Conservation (phyloP, 2,329 filamentous ascomycete genomes). For the Fusarium praegraminearum region DNA sequence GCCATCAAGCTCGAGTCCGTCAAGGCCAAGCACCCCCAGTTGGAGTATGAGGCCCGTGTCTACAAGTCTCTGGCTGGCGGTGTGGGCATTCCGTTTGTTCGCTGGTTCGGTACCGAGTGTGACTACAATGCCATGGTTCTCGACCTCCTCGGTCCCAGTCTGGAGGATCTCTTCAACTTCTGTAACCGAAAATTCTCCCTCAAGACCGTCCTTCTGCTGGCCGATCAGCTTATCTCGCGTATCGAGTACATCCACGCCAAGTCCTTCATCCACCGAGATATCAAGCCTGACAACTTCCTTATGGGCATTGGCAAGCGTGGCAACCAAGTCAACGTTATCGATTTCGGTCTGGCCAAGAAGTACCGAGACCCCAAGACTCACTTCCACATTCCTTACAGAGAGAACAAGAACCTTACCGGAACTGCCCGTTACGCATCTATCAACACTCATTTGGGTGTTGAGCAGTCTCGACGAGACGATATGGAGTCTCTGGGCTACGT, state of each 20-base stretch:
- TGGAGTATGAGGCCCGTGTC: constrained; percentile 98
- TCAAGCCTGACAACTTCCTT: constrained; percentile 99
- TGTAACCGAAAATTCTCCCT: constrained; percentile 99
- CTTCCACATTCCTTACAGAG: constrained; percentile 99
- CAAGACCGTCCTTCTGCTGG: constrained; percentile 96
- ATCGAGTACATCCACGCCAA: constrained; percentile 99
- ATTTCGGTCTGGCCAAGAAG: constrained; percentile 99
- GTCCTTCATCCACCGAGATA: constrained; percentile 99
- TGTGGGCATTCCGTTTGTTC: constrained; percentile 97
- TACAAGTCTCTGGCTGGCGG: constrained; percentile 92
- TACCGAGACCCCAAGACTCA: constrained; percentile 99
- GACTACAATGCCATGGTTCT: constrained; percentile 99
- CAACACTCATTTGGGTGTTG: constrained; percentile 98
- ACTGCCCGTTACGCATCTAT: constrained; percentile 98
- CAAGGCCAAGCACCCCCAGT: constrained; percentile 98
- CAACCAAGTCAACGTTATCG: constrained; percentile 99
- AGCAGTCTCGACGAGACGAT: constrained; percentile 98
- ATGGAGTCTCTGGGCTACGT: constrained; percentile 99
- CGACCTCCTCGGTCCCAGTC: constrained; percentile 91
- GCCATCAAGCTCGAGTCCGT: constrained; percentile 99
- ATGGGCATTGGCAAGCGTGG: constrained; percentile 99
- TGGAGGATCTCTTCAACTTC: constrained; percentile 99
- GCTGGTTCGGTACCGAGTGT: constrained; percentile 99
- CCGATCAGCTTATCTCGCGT: constrained; percentile 97
- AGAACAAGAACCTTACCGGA: constrained; percentile 99